Evolutionary conservation across 1,284 basidiomycete genomes (phyloP).

Genomic region (Boletellus deceptivus): DNA sequence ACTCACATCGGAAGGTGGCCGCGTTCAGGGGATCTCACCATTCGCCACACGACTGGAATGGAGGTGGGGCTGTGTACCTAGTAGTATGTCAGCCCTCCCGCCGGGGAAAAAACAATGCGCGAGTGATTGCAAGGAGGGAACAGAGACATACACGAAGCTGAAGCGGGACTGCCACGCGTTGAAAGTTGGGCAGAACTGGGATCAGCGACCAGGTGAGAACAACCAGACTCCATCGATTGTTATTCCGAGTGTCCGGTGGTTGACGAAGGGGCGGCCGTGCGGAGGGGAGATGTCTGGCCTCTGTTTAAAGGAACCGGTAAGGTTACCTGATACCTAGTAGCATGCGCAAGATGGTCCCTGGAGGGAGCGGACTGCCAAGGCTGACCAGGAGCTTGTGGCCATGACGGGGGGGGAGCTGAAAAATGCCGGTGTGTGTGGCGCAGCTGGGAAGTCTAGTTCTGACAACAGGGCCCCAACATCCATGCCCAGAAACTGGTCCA

Average conservation of each 20-base stretch:
- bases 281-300: not conserved
- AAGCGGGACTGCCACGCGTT: not conserved
- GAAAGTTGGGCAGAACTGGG: not conserved
- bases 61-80: conserved; percentile 10
- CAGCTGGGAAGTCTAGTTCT: conserved; percentile 6
- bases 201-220: not conserved
- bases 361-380: conserved; percentile 2
- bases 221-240: not conserved
- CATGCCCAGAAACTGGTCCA: not conserved
- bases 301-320: not conserved
- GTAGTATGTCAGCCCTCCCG: not conserved
- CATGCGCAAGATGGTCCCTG: not conserved
- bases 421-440: not conserved
- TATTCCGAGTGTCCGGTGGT: not conserved
- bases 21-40: conserved; percentile 5
- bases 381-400: not conserved
- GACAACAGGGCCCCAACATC: not conserved
- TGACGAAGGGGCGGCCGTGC: not conserved
- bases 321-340: not conserved
- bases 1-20: conserved; percentile 19
- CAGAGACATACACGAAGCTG: conserved; percentile 14
- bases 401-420: not conserved
- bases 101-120: no score
- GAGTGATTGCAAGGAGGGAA: not conserved
- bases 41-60: conserved; percentile 7